These are phyloP conservation scores for Plasmodium billcollinsi DNA, from an alignment of 169 alveolate genomes.

Conservation along the genomic window DNA sequence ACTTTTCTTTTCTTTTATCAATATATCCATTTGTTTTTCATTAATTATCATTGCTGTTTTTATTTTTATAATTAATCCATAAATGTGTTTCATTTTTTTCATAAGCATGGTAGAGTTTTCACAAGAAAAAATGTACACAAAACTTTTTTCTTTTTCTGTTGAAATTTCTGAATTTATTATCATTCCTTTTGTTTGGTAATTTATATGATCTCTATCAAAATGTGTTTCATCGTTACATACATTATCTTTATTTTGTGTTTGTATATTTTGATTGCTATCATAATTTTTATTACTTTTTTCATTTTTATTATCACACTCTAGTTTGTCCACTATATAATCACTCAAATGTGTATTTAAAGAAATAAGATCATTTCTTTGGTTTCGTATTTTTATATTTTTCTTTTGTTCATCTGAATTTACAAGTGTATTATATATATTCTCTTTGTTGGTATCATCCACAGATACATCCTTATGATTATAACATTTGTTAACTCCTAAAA, in stretches of 20 bases:
- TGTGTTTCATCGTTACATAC: too few relatives aligned
- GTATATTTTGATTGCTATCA: background rate
- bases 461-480: background rate
- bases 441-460: background rate
- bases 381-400: background rate
- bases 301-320: background rate
- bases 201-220: too few relatives aligned
- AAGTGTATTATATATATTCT: background rate
- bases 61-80: slow-evolving; percentile 23
- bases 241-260: too few relatives aligned
- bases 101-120: background rate
- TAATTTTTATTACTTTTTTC: background rate
- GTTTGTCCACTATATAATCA: background rate
- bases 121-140: slow-evolving; percentile 28
- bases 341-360: background rate
- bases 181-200: background rate
- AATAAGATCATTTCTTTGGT: background rate
- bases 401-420: background rate
- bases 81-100: slow-evolving; percentile 33
- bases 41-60: slow-evolving; percentile 48
- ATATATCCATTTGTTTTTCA: slow-evolving; percentile 73
- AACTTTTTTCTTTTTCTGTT: background rate
- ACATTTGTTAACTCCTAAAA: background rate
- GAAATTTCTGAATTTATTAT: background rate
- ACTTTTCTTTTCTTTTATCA: slow-evolving; percentile 47